Conservation (phyloP, 345 rosid genomes). For the Abelmoschus esculentus region DNA sequence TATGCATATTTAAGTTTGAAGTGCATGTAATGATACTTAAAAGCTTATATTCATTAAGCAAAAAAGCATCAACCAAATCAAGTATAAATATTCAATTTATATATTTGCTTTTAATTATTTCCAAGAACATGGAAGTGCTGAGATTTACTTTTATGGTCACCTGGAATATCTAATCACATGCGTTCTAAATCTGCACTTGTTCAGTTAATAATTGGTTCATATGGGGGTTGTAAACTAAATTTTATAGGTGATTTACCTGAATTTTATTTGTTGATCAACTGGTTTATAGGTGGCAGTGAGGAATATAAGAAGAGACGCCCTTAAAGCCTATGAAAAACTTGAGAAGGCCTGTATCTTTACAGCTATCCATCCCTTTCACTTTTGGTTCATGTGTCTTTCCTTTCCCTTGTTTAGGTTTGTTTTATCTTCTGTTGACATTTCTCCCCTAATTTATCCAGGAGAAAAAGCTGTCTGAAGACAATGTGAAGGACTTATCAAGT, state of each 20-base stretch:
- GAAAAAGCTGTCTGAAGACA: conserved; percentile 97
- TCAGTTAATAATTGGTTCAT: neutral
- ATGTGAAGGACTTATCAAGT: conserved; percentile 77
- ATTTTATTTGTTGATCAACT: conserved; percentile 3
- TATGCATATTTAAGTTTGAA: neutral
- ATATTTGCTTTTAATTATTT: conserved; percentile 4
- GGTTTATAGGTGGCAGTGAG: conserved; percentile 71
- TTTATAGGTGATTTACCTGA: neutral
- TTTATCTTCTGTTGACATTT: neutral
- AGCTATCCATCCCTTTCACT: neutral
- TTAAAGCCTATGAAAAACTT: conserved; percentile 87
- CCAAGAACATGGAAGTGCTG: neutral
- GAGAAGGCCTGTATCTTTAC: conserved; percentile 52
- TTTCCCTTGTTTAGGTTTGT: neutral
- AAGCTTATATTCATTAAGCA: neutral
- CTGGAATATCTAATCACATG: neutral
- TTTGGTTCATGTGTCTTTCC: neutral
- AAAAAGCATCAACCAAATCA: neutral
- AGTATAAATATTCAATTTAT: neutral
- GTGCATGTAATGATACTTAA: neutral
- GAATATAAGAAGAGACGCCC: conserved; percentile 86
- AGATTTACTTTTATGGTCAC: neutral
- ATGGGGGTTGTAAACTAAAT: neutral
- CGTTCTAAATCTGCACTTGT: neutral
- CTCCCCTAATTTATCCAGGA: conserved; percentile 34